phyloP scores from a whole-genome alignment of 2,329 filamentous ascomycete genomes.

The Cryphonectria nitschkei region DNA sequence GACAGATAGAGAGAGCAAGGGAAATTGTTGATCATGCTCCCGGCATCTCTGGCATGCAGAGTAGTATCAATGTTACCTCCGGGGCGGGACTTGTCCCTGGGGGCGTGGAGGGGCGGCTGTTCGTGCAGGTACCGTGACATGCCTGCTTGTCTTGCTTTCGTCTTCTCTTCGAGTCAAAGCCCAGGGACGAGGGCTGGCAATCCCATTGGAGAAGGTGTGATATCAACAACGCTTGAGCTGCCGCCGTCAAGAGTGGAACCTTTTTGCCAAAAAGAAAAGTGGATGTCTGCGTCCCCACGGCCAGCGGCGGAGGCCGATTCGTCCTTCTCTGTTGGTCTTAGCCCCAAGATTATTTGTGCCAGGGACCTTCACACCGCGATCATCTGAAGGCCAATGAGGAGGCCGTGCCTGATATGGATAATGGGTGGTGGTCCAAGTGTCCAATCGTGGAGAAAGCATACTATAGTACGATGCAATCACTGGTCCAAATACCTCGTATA shows the following conservation, averaged over 20 bases:
- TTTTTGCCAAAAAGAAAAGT: background rate
- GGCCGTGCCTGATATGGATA: constrained; percentile 12
- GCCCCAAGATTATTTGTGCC: background rate
- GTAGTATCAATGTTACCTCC: constrained; percentile 8
- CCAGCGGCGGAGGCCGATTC: constrained; percentile 5
- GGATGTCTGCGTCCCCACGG: background rate
- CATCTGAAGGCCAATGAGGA: constrained; percentile 8
- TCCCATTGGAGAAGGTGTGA: constrained; percentile 19
- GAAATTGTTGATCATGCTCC: constrained; percentile 10
- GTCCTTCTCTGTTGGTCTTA: constrained; percentile 5
- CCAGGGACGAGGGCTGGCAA: background rate
- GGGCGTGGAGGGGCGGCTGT: background rate
- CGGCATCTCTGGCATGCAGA: constrained; percentile 3
- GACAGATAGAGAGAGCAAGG: background rate
- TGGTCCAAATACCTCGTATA: background rate
- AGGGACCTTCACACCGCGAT: background rate
- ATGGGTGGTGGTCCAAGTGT: too few species aligned
- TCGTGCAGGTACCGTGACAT: background rate
- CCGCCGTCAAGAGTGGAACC: background rate
- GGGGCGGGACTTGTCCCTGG: background rate
- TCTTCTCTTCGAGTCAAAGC: background rate
- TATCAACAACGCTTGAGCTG: background rate
- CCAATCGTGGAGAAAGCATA: background rate
- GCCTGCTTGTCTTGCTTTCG: background rate
- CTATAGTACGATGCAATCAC: background rate